Evolutionary conservation across 371 early-diverging fungal species (phyloP).

Genomic region (Cokeromyces recurvatus): DNA sequence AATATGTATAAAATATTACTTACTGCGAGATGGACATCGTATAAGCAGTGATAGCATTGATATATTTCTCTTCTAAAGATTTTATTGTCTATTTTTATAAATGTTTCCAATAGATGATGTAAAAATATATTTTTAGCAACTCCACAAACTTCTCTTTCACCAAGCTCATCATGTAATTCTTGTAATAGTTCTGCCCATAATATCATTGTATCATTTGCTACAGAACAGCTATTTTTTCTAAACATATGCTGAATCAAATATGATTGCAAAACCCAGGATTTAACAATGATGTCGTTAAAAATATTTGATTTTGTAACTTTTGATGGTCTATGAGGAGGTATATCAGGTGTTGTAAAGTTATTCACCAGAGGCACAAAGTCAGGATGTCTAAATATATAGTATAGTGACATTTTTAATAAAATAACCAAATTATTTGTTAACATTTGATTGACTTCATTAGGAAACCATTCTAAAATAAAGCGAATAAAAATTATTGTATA

Average conservation of each 20-base stretch:
- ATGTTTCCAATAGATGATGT: slow-evolving; percentile 17
- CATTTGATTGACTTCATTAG: neutral
- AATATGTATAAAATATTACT: slow-evolving; percentile 2
- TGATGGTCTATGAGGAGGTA: slow-evolving; percentile 32
- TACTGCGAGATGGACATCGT: slow-evolving; percentile 57
- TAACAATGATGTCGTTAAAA: slow-evolving; percentile 27
- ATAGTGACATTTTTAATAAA: slow-evolving; percentile 20
- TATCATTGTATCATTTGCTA: neutral
- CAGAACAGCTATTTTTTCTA: too few relatives aligned
- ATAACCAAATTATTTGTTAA: neutral
- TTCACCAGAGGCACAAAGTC: slow-evolving; percentile 46
- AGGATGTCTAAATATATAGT: slow-evolving; percentile 41
- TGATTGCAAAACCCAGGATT: slow-evolving; percentile 32
- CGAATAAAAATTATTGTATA: too few relatives aligned
- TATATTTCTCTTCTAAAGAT: slow-evolving; percentile 42
- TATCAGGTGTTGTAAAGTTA: slow-evolving; percentile 28
- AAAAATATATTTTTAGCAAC: slow-evolving; percentile 50
- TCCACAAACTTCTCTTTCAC: slow-evolving; percentile 61
- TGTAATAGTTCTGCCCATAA: slow-evolving; percentile 40
- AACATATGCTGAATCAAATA: slow-evolving; percentile 9
- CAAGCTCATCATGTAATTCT: slow-evolving; percentile 59
- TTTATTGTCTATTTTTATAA: slow-evolving; percentile 11
- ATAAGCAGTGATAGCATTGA: slow-evolving; percentile 69
- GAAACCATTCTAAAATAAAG: slow-evolving; percentile 17
- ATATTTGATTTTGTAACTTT: slow-evolving; percentile 19